Evolutionary conservation across 1,139 yeast species (phyloP).

Genomic region (Sugiyamaella xylanicola): DNA sequence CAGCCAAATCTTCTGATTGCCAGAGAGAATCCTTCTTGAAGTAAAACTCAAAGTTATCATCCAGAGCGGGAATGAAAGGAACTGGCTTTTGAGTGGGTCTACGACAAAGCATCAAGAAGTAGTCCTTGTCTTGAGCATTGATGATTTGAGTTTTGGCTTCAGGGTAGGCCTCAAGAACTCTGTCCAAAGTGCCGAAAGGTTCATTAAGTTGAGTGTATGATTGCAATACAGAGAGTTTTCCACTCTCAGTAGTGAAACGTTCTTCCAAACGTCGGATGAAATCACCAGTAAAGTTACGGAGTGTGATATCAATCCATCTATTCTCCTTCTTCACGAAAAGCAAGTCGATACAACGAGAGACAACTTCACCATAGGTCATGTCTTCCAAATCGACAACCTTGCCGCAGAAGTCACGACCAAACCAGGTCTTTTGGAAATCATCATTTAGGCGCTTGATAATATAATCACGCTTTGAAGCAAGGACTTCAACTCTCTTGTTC

Average conservation of each 20-base stretch:
- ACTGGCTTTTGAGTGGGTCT: slow-evolving; percentile 94
- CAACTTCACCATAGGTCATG: slow-evolving; percentile 94
- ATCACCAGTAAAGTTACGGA: slow-evolving; percentile 85
- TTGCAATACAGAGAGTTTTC: slow-evolving; percentile 67
- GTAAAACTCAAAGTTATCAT: slow-evolving; percentile 91
- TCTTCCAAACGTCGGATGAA: slow-evolving; percentile 94
- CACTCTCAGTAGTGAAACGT: slow-evolving; percentile 68
- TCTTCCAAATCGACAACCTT: slow-evolving; percentile 86
- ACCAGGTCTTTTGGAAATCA: slow-evolving; percentile 98
- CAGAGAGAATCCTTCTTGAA: slow-evolving; percentile 98
- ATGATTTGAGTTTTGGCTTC: slow-evolving; percentile 77
- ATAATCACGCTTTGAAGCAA: slow-evolving; percentile 80
- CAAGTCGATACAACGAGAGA: slow-evolving; percentile 82
- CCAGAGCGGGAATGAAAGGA: slow-evolving; percentile 94
- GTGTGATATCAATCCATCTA: slow-evolving; percentile 86
- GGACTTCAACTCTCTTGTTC: slow-evolving; percentile 79
- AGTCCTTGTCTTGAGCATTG: slow-evolving; percentile 94
- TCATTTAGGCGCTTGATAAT: slow-evolving; percentile 83
- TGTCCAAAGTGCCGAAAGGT: slow-evolving; percentile 63
- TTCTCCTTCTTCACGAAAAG: slow-evolving; percentile 77
- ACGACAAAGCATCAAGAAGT: slow-evolving; percentile 80
- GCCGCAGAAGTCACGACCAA: slow-evolving; percentile 74
- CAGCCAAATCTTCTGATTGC: slow-evolving; percentile 97
- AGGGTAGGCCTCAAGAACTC: slow-evolving; percentile 68
- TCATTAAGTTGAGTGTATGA: slow-evolving; percentile 64